phyloP scores from a whole-genome alignment of 257 asterid genomes.

The Hygrophila difformis region DNA sequence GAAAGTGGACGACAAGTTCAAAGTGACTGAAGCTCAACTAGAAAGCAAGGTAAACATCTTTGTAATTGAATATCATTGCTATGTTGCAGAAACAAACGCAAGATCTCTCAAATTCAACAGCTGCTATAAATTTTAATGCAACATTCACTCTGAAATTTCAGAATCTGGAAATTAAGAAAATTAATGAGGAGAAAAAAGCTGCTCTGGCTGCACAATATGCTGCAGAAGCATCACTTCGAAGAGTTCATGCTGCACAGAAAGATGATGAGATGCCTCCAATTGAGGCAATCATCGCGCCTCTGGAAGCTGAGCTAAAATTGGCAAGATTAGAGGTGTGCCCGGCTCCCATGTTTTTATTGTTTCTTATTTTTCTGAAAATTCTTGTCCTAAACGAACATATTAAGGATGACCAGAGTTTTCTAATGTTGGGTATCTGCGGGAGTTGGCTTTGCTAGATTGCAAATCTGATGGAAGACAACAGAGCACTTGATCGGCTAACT shows the following conservation, averaged over 20 bases:
- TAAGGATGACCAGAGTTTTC: neutral
- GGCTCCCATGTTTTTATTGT: neutral
- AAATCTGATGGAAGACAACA: conserved; percentile 60
- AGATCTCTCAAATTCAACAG: neutral
- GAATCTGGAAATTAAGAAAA: conserved; percentile 55
- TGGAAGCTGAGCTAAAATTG: conserved; percentile 67
- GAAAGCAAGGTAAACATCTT: conserved; percentile 42
- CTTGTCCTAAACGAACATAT: neutral
- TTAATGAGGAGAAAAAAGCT: conserved; percentile 57
- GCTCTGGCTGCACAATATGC: conserved; percentile 63
- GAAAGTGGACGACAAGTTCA: conserved; percentile 44
- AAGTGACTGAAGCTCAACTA: conserved; percentile 39
- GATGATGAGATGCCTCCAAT: conserved; percentile 71
- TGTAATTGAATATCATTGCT: neutral
- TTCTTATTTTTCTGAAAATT: neutral
- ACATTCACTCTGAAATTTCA: conserved; percentile 16
- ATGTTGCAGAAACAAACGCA: neutral
- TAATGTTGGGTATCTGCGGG: neutral
- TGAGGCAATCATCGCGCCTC: conserved; percentile 61
- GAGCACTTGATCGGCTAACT: conserved; percentile 59
- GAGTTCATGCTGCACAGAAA: conserved; percentile 67
- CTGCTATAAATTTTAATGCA: too few relatives aligned
- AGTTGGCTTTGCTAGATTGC: conserved; percentile 28
- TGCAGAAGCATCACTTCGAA: conserved; percentile 67
- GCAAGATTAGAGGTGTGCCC: conserved; percentile 45